Base-by-base conservation (phyloP, 352 stramenopile genomes). In the Plasmopara viticola region DNA sequence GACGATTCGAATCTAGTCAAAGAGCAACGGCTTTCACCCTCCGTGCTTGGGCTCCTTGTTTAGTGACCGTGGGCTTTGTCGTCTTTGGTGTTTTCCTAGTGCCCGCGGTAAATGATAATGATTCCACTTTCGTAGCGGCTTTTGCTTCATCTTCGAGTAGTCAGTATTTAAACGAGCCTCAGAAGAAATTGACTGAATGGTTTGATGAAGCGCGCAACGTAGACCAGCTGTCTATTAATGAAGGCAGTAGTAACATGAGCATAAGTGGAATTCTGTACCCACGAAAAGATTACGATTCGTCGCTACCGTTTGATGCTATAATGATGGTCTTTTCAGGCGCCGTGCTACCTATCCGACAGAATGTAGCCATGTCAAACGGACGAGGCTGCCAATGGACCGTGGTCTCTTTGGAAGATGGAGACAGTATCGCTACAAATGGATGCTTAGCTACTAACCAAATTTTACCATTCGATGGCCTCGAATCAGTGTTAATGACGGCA, bases 341-440 rank as follows among this genome's bases (percentile, higher is more conserved):
- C 12, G 8, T n/a, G n/a, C 12, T 61, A n/a, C 25, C 50, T 28
- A 60, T 25, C 6, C 53, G 51, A 42, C 40, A 69, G 35, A 52
- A 48, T 51, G 33, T 72, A 7, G 60, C 33, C 4, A 15, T 66
- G 31, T 38, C 35, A 25, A 51, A 65, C n/a, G 64, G 53, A 31
- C 61, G 43, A 39, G 64, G 60, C 14, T 72, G 56, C 43, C 46
- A 68, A 35, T 72, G 64, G 64, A 45, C 34, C 14, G 39, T 38
- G 47, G 62, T 47, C 35, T 51, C 44, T 13, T 42, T 61, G 18
- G 45, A 45, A 13, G 38, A 50, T 39, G 62, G 46, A 37, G 54
- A 70, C 31, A 61, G 2, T 18, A 42, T 67, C 39, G 12, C 20
- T 34, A 61, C 54, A 8, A 46, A 29, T 35, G 47, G 46, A n/a